Conservation (phyloP, 225 moss, liverwort and hornwort species). For the Physcomitrium patens region DNA sequence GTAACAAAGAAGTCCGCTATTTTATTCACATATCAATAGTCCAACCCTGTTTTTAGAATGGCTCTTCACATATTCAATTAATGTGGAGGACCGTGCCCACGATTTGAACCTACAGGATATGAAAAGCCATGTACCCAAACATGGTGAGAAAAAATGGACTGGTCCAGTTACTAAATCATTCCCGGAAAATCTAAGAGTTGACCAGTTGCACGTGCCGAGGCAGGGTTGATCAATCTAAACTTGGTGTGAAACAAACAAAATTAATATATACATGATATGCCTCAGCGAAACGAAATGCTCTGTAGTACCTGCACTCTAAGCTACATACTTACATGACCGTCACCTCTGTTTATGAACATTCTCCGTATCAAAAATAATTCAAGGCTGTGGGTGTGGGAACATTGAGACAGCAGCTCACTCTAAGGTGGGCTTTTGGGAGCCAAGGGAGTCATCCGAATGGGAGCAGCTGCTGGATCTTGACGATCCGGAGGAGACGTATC, state of each 20-base stretch:
- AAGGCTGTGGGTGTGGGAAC: neutral
- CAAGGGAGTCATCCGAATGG: slow-evolving; percentile 31
- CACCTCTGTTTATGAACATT: slow-evolving; percentile 35
- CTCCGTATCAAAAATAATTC: slow-evolving; percentile 29
- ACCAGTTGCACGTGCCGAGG: slow-evolving; percentile 1
- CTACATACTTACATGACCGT: slow-evolving; percentile 36
- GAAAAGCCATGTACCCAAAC: slow-evolving; percentile 6
- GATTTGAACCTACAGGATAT: slow-evolving; percentile 25
- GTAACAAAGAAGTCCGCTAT: too few relatives aligned
- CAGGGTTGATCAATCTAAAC: slow-evolving; percentile 17
- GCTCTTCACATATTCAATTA: slow-evolving; percentile 5
- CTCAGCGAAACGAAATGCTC: slow-evolving; percentile 24
- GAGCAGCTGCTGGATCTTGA: slow-evolving; percentile 52
- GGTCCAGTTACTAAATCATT: neutral
- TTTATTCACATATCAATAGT: too few relatives aligned
- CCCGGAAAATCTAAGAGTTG: neutral
- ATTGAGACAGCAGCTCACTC: slow-evolving; percentile 16
- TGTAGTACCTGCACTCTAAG: slow-evolving; percentile 16
- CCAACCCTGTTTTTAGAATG: slow-evolving; percentile 1
- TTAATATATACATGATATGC: slow-evolving; percentile 26
- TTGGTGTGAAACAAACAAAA: slow-evolving; percentile 10
- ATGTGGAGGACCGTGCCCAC: slow-evolving; percentile 27
- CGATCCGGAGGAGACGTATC: slow-evolving; percentile 30
- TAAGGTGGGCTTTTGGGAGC: slow-evolving; percentile 15
- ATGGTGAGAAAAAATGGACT: slow-evolving; percentile 3